Evolutionary conservation across 768 basidiomycete species (phyloP).

Genomic region (Hericium coralloides): DNA sequence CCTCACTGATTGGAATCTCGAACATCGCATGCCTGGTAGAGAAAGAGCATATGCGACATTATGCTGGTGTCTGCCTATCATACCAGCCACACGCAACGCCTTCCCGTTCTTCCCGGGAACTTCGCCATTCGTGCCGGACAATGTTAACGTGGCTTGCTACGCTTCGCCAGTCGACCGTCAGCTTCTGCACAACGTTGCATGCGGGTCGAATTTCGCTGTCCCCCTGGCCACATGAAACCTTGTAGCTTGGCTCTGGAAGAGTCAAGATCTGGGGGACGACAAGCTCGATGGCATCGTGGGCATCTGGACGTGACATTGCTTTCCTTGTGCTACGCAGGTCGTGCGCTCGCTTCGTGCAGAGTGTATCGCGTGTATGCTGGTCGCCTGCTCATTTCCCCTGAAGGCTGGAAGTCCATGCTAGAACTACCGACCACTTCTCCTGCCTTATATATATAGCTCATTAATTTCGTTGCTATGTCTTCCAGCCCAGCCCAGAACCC

Average conservation of each 20-base stretch:
- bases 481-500: too few species aligned
- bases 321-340: too few species aligned
- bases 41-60: background rate
- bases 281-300: too few species aligned
- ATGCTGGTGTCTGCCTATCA: background rate
- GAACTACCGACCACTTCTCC: too few species aligned
- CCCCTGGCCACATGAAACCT: background rate
- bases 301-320: too few species aligned
- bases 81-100: background rate
- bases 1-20: background rate
- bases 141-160: background rate
- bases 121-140: background rate
- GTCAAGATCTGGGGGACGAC: too few species aligned
- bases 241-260: background rate
- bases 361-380: too few species aligned
- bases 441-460: too few species aligned
- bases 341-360: too few species aligned
- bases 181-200: background rate
- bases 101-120: background rate
- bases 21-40: background rate
- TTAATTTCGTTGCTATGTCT: too few species aligned
- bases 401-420: too few species aligned
- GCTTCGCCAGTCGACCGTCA: background rate
- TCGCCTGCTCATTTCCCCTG: too few species aligned
- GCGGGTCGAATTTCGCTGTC: background rate